Percentiles rank a stretch among this genome's conserved stretches.
These are phyloP conservation scores for Raffaelea arxii DNA, from an alignment of 2,329 filamentous ascomycete genomes.

Conservation along the genomic window DNA sequence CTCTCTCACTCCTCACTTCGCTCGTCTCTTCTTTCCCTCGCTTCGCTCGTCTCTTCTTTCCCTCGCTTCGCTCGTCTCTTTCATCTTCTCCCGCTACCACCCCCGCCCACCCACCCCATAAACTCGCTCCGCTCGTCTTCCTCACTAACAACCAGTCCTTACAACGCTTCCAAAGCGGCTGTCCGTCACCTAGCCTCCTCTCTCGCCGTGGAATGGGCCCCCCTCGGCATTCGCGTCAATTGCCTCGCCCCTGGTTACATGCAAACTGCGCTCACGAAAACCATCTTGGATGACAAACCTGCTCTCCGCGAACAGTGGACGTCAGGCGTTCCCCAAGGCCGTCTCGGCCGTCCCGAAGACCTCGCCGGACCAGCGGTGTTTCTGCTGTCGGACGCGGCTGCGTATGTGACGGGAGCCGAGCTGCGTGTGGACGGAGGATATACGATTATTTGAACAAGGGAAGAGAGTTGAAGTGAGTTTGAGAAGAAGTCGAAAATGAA, in stretches of 20 bases:
- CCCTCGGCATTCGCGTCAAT: constrained; percentile 82
- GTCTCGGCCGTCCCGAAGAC: constrained; percentile 87
- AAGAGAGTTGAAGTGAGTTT: neutral
- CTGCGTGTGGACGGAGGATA: constrained; percentile 82
- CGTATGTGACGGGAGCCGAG: constrained; percentile 64
- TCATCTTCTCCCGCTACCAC: no score
- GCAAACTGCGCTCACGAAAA: constrained; percentile 88
- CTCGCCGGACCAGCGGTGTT: constrained; percentile 90
- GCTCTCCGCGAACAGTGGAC: constrained; percentile 87
- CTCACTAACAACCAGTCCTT: constrained; percentile 42
- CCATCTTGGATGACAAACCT: constrained; percentile 89
- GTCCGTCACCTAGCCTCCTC: constrained; percentile 81
- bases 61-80: constrained; percentile 6
- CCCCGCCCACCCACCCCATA: neutral
- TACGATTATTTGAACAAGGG: constrained; percentile 53
- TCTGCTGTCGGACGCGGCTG: constrained; percentile 68
- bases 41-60: neutral
- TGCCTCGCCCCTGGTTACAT: constrained; percentile 95
- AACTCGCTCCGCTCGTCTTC: neutral
- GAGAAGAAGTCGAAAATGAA: neutral
- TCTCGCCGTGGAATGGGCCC: constrained; percentile 89
- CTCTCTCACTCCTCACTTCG: neutral
- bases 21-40: no score
- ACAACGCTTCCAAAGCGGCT: constrained; percentile 89
- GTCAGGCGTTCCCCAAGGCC: constrained; percentile 81